phyloP scores from a whole-genome alignment of 805 yeast genomes.

The Ogataea nakhonphanomensis region DNA sequence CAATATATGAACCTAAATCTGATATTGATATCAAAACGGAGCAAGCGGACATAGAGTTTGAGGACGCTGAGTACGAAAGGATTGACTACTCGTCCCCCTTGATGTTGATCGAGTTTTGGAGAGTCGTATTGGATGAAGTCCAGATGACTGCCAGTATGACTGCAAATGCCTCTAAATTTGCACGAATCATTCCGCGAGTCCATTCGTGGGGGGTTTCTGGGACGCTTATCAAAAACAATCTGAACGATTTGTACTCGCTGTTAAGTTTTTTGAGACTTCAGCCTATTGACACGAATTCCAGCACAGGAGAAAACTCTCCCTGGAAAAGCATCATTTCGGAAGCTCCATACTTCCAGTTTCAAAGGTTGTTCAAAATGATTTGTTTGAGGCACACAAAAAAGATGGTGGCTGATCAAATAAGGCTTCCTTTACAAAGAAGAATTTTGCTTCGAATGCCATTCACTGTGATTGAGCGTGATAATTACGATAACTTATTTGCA shows the following conservation, averaged over 20 bases:
- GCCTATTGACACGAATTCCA: slow-evolving; percentile 51
- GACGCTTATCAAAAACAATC: slow-evolving; percentile 72
- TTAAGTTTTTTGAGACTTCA: slow-evolving; percentile 59
- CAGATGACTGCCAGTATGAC: slow-evolving; percentile 81
- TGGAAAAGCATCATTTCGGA: slow-evolving; percentile 28
- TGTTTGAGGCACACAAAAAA: slow-evolving; percentile 81
- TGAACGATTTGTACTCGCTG: slow-evolving; percentile 68
- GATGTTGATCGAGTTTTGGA: slow-evolving; percentile 79
- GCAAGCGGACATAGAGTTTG: slow-evolving; percentile 23
- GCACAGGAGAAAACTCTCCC: slow-evolving; percentile 19
- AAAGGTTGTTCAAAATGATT: slow-evolving; percentile 48
- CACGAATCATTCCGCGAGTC: slow-evolving; percentile 72
- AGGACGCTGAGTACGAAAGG: slow-evolving; percentile 25
- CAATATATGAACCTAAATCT: slow-evolving; percentile 2
- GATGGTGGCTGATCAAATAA: slow-evolving; percentile 73
- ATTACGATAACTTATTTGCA: slow-evolving; percentile 62
- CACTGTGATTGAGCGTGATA: slow-evolving; percentile 79
- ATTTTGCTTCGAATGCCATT: slow-evolving; percentile 69
- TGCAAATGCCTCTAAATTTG: slow-evolving; percentile 76
- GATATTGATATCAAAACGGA: slow-evolving; percentile 3
- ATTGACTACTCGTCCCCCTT: slow-evolving; percentile 77
- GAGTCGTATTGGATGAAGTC: slow-evolving; percentile 89
- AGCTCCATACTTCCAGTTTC: slow-evolving; percentile 40
- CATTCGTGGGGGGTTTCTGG: slow-evolving; percentile 99
- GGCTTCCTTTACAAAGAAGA: slow-evolving; percentile 75